Evolutionary conservation across 2,329 filamentous ascomycete species (phyloP), one percentile per base, ranked within the genome.

Genomic region (Cercospora sp.): DNA sequence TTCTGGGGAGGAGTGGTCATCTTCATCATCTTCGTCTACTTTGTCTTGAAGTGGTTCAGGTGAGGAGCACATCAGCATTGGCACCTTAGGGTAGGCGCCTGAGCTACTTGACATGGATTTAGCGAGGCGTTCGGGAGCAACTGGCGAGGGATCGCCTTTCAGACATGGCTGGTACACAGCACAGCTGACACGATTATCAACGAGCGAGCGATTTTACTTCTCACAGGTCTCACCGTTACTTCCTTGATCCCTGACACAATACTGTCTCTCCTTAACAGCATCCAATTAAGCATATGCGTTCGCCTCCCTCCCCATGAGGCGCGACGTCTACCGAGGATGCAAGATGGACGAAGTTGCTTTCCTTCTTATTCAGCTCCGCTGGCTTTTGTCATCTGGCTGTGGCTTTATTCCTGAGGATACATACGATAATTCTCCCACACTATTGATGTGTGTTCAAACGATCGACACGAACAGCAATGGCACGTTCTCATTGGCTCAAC

Each of bases 11-110:
- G 95, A 0, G 93, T 94, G 2, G 81, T 96, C 5, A 81, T 95
- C 40, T 99, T 99, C 80, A 91, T 98, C 75, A 77, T 87, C 43
- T 99, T 99, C 78, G 97, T 94, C 80, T 98, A 93, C 89, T 82
- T 95, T 71, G 93, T 97, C 66, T 78, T 99, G 77, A 91, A 94
- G 81, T 98, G 88, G 78, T 80, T 99, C 18, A 51, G 30, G 49
- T 57, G 24, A 60, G 18, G 13, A 24, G 49, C 21, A 18, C 45
- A 51, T 18, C 40, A 26, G 18, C 21, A 34, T 24, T 51, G 45
- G 10, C 8, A 3, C 45, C 45, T 24, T 13, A 7, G 18, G n/a
- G 7, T 6, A 24, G 18, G 45, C 45, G 8, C 21, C 8, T 28
- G 51, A 3, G 24, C 24, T 49, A 49, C 32, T 58, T 45, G 53